Percentiles rank a stretch among this genome's conserved stretches.
Conservation (phyloP, 1,284 basidiomycete species). For the Puccinia polysora region DNA sequence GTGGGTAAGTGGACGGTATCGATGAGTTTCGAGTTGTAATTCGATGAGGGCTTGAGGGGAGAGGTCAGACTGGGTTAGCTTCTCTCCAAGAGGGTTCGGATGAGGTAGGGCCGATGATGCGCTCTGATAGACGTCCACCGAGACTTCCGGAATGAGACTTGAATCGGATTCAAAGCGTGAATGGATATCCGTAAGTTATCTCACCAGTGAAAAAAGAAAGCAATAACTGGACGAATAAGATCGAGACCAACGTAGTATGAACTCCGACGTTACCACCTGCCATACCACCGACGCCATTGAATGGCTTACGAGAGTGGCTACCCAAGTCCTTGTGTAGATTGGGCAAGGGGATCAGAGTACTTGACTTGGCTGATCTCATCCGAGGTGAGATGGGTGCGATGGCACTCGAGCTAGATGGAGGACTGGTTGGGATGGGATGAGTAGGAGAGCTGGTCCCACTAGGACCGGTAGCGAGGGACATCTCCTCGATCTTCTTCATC, state of each 20-base stretch:
- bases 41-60: slow-evolving; percentile 31
- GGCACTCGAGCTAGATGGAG: slow-evolving; percentile 1
- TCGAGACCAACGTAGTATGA: slow-evolving; percentile 24
- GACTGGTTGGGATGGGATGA: neutral
- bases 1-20: neutral
- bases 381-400: slow-evolving; percentile 24
- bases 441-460: neutral
- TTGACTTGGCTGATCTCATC: slow-evolving; percentile 1
- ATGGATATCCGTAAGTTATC: neutral
- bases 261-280: slow-evolving; percentile 31
- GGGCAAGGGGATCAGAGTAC: slow-evolving; percentile 8
- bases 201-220: neutral
- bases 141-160: slow-evolving; percentile 29
- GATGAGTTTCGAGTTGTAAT: neutral
- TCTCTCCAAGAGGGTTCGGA: neutral
- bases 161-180: neutral
- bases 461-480: slow-evolving; percentile 24
- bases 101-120: neutral
- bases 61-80: neutral
- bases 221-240: neutral
- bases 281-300: slow-evolving; percentile 39
- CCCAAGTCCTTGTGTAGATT: slow-evolving; percentile 42
- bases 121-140: slow-evolving; percentile 25
- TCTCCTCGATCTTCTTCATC: slow-evolving; percentile 40
- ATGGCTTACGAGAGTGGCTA: slow-evolving; percentile 30